Percentiles rank a stretch among this genome's conserved stretches.
phyloP scores from a whole-genome alignment of 805 yeast genomes.

The Metschnikowia gruessii region DNA sequence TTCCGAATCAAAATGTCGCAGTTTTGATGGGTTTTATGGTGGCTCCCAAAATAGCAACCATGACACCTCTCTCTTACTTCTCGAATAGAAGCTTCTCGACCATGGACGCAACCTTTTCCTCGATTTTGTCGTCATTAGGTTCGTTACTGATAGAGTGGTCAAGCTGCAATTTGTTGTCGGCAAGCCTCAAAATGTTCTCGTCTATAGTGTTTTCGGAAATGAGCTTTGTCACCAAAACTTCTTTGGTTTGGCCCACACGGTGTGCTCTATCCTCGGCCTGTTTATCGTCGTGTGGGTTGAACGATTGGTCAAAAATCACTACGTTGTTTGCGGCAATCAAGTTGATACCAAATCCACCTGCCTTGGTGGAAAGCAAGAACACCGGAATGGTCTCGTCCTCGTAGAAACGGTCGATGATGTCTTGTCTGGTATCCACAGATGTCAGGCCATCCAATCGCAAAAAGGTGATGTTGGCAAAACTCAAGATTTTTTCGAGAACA shows the following conservation, averaged over 20 bases:
- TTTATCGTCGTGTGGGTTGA: constrained; percentile 97
- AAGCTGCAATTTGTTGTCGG: constrained; percentile 85
- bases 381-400: constrained; percentile 80
- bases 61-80: no score
- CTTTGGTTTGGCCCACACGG: constrained; percentile 89
- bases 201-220: constrained; percentile 78
- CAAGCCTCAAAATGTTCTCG: constrained; percentile 81
- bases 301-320: constrained; percentile 86
- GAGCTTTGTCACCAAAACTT: constrained; percentile 75
- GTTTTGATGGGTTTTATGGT: no score
- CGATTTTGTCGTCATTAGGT: constrained; percentile 40
- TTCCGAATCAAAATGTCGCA: no score
- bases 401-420: constrained; percentile 82
- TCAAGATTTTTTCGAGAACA: constrained; percentile 73
- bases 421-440: constrained; percentile 89
- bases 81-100: constrained; percentile 49
- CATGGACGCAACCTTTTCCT: constrained; percentile 51
- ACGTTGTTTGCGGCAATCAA: constrained; percentile 93
- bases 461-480: constrained; percentile 62
- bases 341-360: constrained; percentile 98
- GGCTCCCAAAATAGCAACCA: no score
- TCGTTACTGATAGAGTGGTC: constrained; percentile 61
- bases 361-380: constrained; percentile 87
- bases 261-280: constrained; percentile 99
- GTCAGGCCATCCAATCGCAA: constrained; percentile 92